Evolutionary conservation across 805 yeast species (phyloP), one percentile per base, ranked within the genome.

Genomic region (Priceomyces medius): DNA sequence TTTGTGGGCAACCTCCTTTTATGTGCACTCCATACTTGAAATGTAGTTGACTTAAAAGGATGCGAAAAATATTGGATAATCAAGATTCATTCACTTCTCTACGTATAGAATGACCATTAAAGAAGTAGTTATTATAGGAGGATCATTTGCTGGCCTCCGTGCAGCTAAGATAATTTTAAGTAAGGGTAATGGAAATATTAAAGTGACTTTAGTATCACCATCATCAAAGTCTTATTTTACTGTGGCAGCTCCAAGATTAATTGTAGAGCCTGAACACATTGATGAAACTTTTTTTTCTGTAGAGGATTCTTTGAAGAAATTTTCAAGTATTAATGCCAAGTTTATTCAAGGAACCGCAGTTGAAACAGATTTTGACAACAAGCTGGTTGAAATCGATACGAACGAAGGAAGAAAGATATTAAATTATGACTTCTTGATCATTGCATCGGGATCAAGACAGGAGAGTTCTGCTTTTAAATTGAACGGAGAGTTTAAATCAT

Each of bases 371-470:
- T 58, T 67, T 4, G 58, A 56, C 1, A 19, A 45, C 3, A 47
- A 57, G 21, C 20, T 38, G 2, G 47, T 67, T 7, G 4, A 20
- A 3, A 54, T 58, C 14, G 36, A 38, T 3, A 43, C 42, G 12
- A 48, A 49, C 3, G 37, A 31, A 10, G 35, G 26, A 2, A 16
- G 7, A 10, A 20, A 43, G 7, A 21, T 38, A 8, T 18, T 58
- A 13, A 13, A 17, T 2, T 67, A 63, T 43, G 71, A 68, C 40
- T 50, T 54, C 41, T 54, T 69, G 47, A 53, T 66, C 13, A 46
- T 69, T 23, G 73, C 73, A 6, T 48, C 65, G 3, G 75, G 74
- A 2, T 31, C 65, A 7, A 42, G 50, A 13, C 32, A 59, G 5
- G 42, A 40, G 2, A 39, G 43, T 20, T 47, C 56, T 7, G 58